Conservation (phyloP, 2,329 filamentous ascomycete genomes). For the Cadophora gregata region DNA sequence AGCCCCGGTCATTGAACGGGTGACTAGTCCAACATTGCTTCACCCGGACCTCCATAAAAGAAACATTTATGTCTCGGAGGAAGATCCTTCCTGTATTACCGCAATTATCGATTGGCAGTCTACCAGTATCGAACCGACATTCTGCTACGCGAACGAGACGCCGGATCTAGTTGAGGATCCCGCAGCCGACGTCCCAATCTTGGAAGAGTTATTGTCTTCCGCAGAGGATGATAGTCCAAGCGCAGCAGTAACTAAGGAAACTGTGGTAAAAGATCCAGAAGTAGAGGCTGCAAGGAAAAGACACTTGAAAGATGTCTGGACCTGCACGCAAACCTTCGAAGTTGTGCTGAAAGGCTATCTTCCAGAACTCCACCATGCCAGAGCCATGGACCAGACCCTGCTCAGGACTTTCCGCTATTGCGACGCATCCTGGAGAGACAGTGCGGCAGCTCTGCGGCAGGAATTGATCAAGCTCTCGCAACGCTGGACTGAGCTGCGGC, state of each 20-base stretch:
- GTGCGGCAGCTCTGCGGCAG: slow-evolving; percentile 5
- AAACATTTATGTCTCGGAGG: slow-evolving; percentile 14
- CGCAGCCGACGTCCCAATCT: slow-evolving; percentile 9
- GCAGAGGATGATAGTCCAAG: neutral
- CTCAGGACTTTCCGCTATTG: slow-evolving; percentile 11
- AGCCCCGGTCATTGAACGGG: neutral
- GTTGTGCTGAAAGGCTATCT: slow-evolving; percentile 7
- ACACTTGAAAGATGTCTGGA: slow-evolving; percentile 13
- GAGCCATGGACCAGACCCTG: slow-evolving; percentile 5
- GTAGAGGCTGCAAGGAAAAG: slow-evolving; percentile 9
- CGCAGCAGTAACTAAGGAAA: neutral
- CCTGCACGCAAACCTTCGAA: slow-evolving; percentile 15
- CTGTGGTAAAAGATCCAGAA: neutral
- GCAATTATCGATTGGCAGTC: slow-evolving; percentile 15
- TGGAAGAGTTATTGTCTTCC: slow-evolving; percentile 9
- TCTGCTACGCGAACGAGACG: slow-evolving; percentile 12
- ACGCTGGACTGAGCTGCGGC: slow-evolving; percentile 10
- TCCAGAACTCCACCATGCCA: slow-evolving; percentile 9
- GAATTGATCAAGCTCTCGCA: slow-evolving; percentile 13
- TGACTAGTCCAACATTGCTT: slow-evolving; percentile 14
- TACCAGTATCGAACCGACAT: slow-evolving; percentile 11
- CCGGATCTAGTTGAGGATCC: slow-evolving; percentile 14
- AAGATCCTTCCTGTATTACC: slow-evolving; percentile 8
- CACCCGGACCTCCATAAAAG: slow-evolving; percentile 13
- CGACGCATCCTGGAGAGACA: slow-evolving; percentile 15